Conservation (phyloP, 345 rosid genomes). For the Raphanus raphanistrum region DNA sequence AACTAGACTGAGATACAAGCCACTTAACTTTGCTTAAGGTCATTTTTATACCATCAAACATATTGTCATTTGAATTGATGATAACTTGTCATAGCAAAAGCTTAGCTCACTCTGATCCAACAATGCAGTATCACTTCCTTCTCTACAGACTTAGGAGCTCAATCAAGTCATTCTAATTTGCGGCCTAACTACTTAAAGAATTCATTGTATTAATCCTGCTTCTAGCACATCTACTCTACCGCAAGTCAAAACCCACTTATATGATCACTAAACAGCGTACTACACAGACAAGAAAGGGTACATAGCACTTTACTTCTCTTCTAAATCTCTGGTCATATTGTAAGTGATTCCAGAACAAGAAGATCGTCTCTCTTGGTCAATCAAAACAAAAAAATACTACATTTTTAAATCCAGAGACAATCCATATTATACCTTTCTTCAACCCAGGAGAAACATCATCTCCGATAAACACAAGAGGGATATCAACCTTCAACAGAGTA, state of each 20-base stretch:
- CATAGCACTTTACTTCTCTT: not conserved
- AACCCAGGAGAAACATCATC: slow-evolving; percentile 94
- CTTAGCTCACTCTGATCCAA: slow-evolving; percentile 2
- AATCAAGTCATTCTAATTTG: not conserved
- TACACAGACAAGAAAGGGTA: not conserved
- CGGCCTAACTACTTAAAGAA: not conserved
- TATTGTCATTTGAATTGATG: not conserved
- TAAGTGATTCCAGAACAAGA: not conserved
- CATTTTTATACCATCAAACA: not conserved
- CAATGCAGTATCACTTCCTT: not conserved
- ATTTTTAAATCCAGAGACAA: not conserved
- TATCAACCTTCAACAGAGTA: slow-evolving; percentile 74
- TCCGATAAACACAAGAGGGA: slow-evolving; percentile 84
- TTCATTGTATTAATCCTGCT: not conserved
- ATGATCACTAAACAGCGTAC: not conserved
- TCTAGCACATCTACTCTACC: slow-evolving; percentile 9
- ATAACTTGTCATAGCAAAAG: not conserved
- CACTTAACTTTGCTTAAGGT: not conserved
- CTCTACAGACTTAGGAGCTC: slow-evolving; percentile 5
- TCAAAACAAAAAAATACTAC: not conserved
- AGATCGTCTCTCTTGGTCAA: not conserved
- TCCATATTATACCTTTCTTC: slow-evolving; percentile 61
- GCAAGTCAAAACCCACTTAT: not conserved
- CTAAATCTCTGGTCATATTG: not conserved
- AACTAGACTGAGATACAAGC: not conserved